Percentiles rank a stretch among this genome's conserved stretches.
Evolutionary conservation across 371 early-diverging fungal genomes (phyloP).

Genomic region (Chytridium lagenaria): DNA sequence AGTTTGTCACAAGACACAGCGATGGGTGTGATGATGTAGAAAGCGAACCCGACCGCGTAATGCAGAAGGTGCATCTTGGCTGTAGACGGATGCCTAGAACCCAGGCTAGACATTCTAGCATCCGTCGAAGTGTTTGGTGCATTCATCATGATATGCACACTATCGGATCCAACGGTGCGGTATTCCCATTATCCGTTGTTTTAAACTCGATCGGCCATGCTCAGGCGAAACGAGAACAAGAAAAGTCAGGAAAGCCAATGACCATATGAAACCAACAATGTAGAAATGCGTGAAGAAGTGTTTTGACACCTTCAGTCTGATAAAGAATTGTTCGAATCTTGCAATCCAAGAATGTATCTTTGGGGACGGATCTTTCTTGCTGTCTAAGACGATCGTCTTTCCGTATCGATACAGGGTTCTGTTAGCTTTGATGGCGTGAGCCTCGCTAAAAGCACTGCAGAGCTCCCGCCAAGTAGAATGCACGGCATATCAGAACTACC

Average conservation of each 20-base stretch:
- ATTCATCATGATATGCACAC: conserved; percentile 58
- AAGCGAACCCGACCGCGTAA: conserved; percentile 70
- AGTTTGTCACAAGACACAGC: conserved; percentile 31
- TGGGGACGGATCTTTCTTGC: background rate
- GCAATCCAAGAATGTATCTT: background rate
- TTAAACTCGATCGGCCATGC: conserved; percentile 8
- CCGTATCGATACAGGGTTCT: background rate
- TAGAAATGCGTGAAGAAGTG: conserved; percentile 75
- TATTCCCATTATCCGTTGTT: no score
- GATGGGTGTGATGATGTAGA: conserved; percentile 67
- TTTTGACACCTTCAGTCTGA: conserved; percentile 63
- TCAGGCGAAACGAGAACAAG: conserved; percentile 16
- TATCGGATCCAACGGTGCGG: conserved; percentile 15
- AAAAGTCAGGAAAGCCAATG: conserved; percentile 29
- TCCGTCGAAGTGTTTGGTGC: conserved; percentile 65
- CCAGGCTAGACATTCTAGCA: conserved; percentile 68
- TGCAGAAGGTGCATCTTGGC: conserved; percentile 74
- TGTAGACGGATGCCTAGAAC: conserved; percentile 57
- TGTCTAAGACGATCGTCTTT: background rate
- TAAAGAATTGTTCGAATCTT: background rate
- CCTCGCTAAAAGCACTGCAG: background rate
- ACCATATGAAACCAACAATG: conserved; percentile 54
- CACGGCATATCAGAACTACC: background rate
- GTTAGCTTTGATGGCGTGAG: background rate
- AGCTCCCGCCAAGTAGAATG: background rate